Evolutionary conservation across 345 rosid genomes (phyloP), one percentile per base, ranked within the genome.

Genomic region (Linum trigynum): DNA sequence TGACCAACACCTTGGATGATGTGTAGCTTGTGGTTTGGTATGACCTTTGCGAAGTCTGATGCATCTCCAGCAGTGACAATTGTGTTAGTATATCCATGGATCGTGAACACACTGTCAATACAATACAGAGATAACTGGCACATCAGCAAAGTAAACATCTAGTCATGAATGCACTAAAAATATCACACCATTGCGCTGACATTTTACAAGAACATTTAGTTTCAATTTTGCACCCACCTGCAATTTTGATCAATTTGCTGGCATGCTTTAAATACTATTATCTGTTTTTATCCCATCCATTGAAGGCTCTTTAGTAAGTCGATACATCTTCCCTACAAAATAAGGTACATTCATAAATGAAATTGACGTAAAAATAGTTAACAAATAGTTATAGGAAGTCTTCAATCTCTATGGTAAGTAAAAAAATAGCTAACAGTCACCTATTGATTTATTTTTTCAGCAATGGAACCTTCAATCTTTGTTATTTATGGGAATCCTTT

Each of bases 1-100:
- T 74, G 77, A 61, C 65, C 61, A 40, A 73, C 77, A 43, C 73
- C 77, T 8, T 74, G 73, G 45, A 74, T 45, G 59, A 74, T 61
- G 40, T 74, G 73, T 65, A 74, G 59, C 11, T 43, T 65, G 67
- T 74, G 77, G 65, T 74, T 69, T 8, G 70, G 55, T 61, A 74
- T 69, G 67, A 74, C 50, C 69, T 74, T 69, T 36, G 70, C 65
- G 55, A 74, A 74, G 61, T 69, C 77, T 3, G 11, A 36, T 5
- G 73, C 77, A 39, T 74, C 77, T 39, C 57, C 67, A 41, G 65
- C 64, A 0, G 77, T 73, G 42, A 74, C 65, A 59, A 65, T 39
- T 61, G 69, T 70, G 40, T 74, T 73, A 1, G 58, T 67, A 38
- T 70, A 69, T 65, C 77, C 77, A 65, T 74, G 77, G 39, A 74